Evolutionary conservation across 257 asterid genomes (phyloP).

Genomic region (Solanum dulcamara): DNA sequence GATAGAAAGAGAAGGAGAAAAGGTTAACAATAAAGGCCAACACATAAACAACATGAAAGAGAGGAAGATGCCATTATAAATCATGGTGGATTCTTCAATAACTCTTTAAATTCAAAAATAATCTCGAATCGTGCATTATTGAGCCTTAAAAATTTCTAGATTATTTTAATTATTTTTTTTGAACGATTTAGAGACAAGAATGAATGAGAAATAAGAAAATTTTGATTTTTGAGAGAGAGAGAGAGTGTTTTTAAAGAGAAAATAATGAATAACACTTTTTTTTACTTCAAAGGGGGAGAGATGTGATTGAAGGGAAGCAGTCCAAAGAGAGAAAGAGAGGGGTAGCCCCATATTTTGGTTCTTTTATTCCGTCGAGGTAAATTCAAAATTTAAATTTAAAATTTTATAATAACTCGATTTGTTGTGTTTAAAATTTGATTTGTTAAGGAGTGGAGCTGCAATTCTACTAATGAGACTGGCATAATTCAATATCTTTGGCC

Average conservation of each 20-base stretch:
- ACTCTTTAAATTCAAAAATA: background rate
- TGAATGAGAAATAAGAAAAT: background rate
- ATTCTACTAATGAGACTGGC: background rate
- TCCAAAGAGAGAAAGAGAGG: slow-evolving; percentile 8
- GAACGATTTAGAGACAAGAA: background rate
- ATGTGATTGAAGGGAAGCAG: slow-evolving; percentile 9
- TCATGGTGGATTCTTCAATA: slow-evolving; percentile 14
- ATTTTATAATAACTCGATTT: background rate
- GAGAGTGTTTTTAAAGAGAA: background rate
- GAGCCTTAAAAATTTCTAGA: background rate
- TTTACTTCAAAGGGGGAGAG: background rate
- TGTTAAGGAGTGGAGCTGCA: background rate
- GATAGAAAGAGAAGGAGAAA: background rate
- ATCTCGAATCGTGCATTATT: background rate
- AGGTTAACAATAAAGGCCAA: slow-evolving; percentile 10
- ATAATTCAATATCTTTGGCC: background rate
- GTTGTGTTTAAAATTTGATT: background rate
- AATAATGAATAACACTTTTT: background rate
- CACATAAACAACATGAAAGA: slow-evolving; percentile 18
- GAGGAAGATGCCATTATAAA: slow-evolving; percentile 3
- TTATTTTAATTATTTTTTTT: background rate
- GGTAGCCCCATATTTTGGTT: background rate
- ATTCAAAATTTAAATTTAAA: background rate
- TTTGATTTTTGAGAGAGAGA: background rate
- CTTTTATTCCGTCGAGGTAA: background rate